Evolutionary conservation across 2,329 filamentous ascomycete species (phyloP).

Genomic region (Trichoderma semiorbis): DNA sequence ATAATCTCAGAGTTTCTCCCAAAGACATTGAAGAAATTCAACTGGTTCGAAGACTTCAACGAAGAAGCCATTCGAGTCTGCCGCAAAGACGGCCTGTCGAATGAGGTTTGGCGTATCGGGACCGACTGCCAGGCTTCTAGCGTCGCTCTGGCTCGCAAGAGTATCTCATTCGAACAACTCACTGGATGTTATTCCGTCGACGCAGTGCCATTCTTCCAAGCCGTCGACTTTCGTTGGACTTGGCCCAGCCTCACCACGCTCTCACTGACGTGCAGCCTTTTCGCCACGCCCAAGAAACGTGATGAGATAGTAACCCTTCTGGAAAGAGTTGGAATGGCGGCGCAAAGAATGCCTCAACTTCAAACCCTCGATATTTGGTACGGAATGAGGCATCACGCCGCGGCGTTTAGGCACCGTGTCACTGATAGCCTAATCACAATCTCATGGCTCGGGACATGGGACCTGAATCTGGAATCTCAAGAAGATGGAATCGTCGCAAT

Average conservation of each 20-base stretch:
- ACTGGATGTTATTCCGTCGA: neutral
- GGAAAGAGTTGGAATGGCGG: neutral
- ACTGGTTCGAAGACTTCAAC: neutral
- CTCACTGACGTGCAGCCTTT: neutral
- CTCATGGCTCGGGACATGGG: neutral
- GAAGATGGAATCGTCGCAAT: neutral
- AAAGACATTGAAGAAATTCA: neutral
- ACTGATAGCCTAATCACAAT: neutral
- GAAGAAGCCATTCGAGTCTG: neutral
- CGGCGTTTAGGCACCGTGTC: neutral
- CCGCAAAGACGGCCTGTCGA: fast-evolving
- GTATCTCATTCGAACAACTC: neutral
- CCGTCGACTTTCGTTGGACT: neutral
- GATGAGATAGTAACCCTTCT: neutral
- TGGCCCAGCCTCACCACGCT: neutral
- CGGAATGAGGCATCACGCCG: neutral
- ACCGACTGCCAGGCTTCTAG: neutral
- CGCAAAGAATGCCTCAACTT: neutral
- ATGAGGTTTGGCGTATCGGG: neutral
- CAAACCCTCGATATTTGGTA: neutral
- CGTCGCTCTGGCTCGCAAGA: neutral
- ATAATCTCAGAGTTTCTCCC: neutral
- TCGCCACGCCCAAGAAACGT: neutral
- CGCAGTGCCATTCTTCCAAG: neutral
- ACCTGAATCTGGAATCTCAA: neutral